phyloP scores from a whole-genome alignment of 2,329 filamentous ascomycete species.

The Nemania diffusa region DNA sequence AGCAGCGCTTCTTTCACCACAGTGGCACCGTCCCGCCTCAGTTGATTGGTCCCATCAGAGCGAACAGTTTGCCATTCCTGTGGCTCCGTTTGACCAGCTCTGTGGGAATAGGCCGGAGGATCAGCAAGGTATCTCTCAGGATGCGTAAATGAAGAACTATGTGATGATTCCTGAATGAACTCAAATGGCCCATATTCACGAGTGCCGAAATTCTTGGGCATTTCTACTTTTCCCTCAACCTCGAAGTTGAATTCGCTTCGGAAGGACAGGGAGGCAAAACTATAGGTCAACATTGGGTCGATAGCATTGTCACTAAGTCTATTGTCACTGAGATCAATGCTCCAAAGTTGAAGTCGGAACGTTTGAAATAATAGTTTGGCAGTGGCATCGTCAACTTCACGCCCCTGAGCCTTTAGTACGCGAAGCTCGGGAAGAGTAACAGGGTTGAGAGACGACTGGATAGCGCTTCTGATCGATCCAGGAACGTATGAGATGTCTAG shows the following conservation, averaged over 20 bases:
- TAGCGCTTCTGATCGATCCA: conserved; percentile 55
- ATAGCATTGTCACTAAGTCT: conserved; percentile 60
- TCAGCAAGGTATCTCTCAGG: conserved; percentile 61
- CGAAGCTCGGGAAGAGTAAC: conserved; percentile 58
- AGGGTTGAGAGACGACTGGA: conserved; percentile 49
- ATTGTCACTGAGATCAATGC: conserved; percentile 65
- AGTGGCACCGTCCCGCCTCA: conserved; percentile 50
- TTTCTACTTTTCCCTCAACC: conserved; percentile 58
- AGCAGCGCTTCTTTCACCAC: conserved; percentile 48
- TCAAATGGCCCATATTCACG: conserved; percentile 55
- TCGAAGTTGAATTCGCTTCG: conserved; percentile 54
- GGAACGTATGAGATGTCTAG: conserved; percentile 64
- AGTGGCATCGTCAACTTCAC: conserved; percentile 58
- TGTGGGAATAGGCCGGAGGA: conserved; percentile 55
- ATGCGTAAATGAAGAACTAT: conserved; percentile 58
- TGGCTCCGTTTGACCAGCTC: conserved; percentile 38
- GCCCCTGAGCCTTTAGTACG: conserved; percentile 61
- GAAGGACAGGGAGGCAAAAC: conserved; percentile 50
- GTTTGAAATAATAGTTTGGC: conserved; percentile 50
- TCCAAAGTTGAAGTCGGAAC: conserved; percentile 61
- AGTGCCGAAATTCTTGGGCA: conserved; percentile 46
- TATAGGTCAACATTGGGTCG: conserved; percentile 47
- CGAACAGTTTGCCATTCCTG: conserved; percentile 49
- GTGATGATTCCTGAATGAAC: conserved; percentile 59
- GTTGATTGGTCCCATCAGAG: conserved; percentile 49